These are phyloP conservation scores for Umbilicaria muhlenbergii DNA, from an alignment of 495 filamentous ascomycete genomes.

Conservation along the genomic window DNA sequence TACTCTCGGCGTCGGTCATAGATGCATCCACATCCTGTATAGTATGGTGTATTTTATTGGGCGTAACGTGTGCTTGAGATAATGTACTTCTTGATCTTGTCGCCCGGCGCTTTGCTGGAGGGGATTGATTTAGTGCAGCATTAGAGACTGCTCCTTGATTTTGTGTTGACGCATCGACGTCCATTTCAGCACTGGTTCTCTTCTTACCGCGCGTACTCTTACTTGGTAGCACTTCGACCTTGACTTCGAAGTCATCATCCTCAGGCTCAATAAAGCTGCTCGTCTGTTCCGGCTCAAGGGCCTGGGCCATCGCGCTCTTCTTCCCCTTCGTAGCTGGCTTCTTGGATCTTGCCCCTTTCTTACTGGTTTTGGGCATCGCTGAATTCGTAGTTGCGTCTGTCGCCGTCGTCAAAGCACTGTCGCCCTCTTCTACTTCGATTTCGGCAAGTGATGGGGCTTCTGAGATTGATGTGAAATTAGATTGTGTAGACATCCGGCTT, in stretches of 20 bases:
- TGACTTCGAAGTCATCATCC: conserved; percentile 24
- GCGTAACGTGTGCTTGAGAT: conserved; percentile 11
- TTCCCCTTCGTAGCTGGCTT: conserved; percentile 31
- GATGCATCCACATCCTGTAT: conserved; percentile 14
- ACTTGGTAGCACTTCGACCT: conserved; percentile 24
- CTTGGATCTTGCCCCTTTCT: conserved; percentile 33
- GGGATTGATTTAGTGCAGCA: conserved; percentile 14
- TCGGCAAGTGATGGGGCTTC: conserved; percentile 34
- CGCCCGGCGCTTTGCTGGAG: conserved; percentile 51
- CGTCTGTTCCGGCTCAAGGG: conserved; percentile 39
- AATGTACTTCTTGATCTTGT: conserved; percentile 35
- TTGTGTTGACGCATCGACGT: conserved; percentile 18
- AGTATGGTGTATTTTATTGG: conserved; percentile 9
- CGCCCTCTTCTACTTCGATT: conserved; percentile 42
- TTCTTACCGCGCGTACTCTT: conserved; percentile 44
- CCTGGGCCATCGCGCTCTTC: conserved; percentile 33
- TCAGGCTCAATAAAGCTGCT: conserved; percentile 21
- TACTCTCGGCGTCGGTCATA: conserved; percentile 8
- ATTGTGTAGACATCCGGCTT: conserved; percentile 58
- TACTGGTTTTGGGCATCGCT: conserved; percentile 32
- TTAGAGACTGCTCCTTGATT: conserved; percentile 18
- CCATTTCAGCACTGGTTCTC: conserved; percentile 44
- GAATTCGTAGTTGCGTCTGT: conserved; percentile 23
- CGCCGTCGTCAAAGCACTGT: conserved; percentile 48
- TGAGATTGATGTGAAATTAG: conserved; percentile 34